Conservation (phyloP, 441 rosid genomes). For the Theobroma grandiflorum region DNA sequence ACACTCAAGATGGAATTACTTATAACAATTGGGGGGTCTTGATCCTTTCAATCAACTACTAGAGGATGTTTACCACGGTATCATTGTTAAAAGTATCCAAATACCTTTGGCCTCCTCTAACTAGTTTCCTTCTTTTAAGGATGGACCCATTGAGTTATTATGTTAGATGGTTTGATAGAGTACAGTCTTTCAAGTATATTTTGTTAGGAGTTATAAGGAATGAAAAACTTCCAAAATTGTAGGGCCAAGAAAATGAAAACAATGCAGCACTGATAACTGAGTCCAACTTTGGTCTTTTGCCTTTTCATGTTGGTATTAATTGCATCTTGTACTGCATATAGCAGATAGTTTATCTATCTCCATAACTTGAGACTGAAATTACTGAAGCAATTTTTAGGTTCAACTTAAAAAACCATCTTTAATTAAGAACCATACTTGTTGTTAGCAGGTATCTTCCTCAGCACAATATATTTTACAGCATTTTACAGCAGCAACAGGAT, state of each 20-base stretch:
- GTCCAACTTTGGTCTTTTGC: not conserved
- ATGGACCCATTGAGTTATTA: conserved; percentile 21
- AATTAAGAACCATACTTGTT: not conserved
- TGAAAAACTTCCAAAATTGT: not conserved
- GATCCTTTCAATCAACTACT: conserved; percentile 12
- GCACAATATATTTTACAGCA: conserved; percentile 95
- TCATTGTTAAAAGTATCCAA: conserved; percentile 16
- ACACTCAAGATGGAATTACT: conserved; percentile 5
- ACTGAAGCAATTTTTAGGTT: not conserved
- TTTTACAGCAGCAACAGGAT: conserved; percentile 92
- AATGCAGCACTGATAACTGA: not conserved
- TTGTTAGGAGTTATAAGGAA: not conserved
- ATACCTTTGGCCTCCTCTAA: not conserved
- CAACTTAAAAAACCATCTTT: not conserved
- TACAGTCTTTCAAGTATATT: not conserved
- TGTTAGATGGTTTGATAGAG: not conserved
- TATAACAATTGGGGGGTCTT: not conserved
- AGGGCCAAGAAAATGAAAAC: conserved; percentile 19
- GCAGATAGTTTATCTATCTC: not conserved
- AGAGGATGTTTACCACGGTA: conserved; percentile 1
- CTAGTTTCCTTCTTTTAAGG: conserved; percentile 7
- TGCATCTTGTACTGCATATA: not conserved
- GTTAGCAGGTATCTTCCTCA: conserved; percentile 80
- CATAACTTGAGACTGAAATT: not conserved
- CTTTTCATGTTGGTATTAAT: not conserved